Evolutionary conservation across 2,329 filamentous ascomycete species (phyloP), one percentile per base, ranked within the genome.

Genomic region (Penicillium sp.): DNA sequence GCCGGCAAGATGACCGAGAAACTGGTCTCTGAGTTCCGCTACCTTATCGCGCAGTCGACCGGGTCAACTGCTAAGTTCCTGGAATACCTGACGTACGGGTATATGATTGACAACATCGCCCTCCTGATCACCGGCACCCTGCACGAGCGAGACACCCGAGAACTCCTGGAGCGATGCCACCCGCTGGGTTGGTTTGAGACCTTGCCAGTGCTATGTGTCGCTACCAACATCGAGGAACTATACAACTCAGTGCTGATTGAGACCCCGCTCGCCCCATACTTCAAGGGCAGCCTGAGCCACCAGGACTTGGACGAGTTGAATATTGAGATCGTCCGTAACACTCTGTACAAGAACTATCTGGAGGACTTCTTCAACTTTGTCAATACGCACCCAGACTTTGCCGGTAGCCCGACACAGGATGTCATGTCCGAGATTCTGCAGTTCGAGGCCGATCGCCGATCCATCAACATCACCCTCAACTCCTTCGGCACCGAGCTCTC

Each of bases 91-190:
- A 99, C 94, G 1, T 99, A 99, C 73, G 93, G 92, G 56, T 99
- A 99, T 81, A 99, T 99, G 94, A 99, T 99, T 75, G 94, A 99
- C 78, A 99, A 99, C 67, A 91, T 99, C 46, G 94, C 95, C 32
- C 87, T 99, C 33, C 85, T 99, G 67, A 99, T 99, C 74, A 99
- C 94, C 18, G 94, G 94, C 56, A 99, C 94, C 10, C 84, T 99
- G 24, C 94, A 99, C 76, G 95, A 99, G 78, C 86, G 94, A 70
- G 94, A 99, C 73, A 99, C 94, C 3, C 87, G 92, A 54, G 94
- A 99, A 77, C 84, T 99, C 57, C 79, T 99, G 47, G 94, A 97
- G 69, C 83, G 94, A 74, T 99, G 95, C 75, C 95, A 99, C 67
- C 94, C 94, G 6, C 83, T 99, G 7, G 94, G 94, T 63, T 97